These are phyloP conservation scores for Pseudogymnoascus sp. DNA, from an alignment of 2,329 filamentous ascomycete species.

Conservation along the genomic window DNA sequence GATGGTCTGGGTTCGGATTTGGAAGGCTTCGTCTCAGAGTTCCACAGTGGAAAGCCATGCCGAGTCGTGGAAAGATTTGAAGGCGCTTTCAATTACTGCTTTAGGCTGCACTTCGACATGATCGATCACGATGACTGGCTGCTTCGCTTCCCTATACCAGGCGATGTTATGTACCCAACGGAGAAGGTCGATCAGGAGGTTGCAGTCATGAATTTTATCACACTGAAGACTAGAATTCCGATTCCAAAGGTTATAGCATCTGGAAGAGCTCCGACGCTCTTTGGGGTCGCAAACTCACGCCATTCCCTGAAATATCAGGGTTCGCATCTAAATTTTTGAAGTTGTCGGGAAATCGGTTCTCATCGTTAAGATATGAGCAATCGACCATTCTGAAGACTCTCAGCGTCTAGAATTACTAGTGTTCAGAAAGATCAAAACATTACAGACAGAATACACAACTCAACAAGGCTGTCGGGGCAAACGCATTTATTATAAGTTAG, in stretches of 20 bases:
- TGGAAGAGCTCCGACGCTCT: not conserved
- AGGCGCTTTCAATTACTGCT: not conserved
- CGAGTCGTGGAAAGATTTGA: not conserved
- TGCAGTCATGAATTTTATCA: conserved; percentile 14
- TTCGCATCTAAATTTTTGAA: not conserved
- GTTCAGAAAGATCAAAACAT: too few species aligned
- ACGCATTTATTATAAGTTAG: too few species aligned
- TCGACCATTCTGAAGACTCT: too few species aligned
- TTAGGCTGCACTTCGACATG: not conserved
- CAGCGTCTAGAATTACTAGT: too few species aligned
- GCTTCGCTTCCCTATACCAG: conserved; percentile 14
- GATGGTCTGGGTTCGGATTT: too few species aligned
- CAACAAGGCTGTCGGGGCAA: too few species aligned
- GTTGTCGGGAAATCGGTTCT: too few species aligned
- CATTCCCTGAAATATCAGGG: not conserved
- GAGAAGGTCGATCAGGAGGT: conserved; percentile 15
- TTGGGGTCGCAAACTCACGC: not conserved
- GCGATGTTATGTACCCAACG: conserved; percentile 14
- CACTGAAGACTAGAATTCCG: conserved; percentile 14
- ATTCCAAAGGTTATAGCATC: conserved; percentile 13
- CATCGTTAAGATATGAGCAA: too few species aligned
- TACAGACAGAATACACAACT: too few species aligned
- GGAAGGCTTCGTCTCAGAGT: too few species aligned
- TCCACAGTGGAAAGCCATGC: not conserved
- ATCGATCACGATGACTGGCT: conserved; percentile 10